Conservation (phyloP, 306 rosid species). For the Pueraria montana region DNA sequence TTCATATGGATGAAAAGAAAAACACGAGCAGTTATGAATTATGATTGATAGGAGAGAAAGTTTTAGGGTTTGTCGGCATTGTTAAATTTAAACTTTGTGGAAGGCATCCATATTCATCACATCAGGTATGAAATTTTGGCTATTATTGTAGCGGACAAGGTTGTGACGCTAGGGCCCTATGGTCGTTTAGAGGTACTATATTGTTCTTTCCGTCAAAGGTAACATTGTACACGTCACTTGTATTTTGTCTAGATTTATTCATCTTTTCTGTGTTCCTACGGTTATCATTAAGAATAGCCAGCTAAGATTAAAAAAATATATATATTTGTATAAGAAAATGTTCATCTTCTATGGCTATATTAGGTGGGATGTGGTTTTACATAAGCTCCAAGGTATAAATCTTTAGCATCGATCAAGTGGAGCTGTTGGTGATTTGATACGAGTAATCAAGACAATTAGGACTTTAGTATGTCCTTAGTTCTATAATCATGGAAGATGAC, state of each 20-base stretch:
- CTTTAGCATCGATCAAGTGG: too few species aligned
- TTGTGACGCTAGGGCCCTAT: conserved; percentile 53
- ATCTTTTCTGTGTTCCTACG: not conserved
- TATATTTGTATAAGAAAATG: too few species aligned
- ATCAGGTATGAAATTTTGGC: conserved; percentile 43
- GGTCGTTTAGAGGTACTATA: conserved; percentile 27
- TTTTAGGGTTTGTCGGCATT: conserved; percentile 55
- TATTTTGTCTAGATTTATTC: not conserved
- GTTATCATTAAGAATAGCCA: not conserved
- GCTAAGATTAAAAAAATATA: too few species aligned
- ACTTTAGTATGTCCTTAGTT: conserved; percentile 19
- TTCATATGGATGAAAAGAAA: conserved; percentile 31
- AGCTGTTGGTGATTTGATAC: conserved; percentile 43
- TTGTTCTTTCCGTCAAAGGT: conserved; percentile 13
- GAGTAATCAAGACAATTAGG: conserved; percentile 32
- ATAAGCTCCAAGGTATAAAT: too few species aligned
- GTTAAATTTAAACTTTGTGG: conserved; percentile 34
- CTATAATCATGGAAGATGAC: conserved; percentile 44
- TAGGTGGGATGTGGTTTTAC: too few species aligned
- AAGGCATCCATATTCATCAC: conserved; percentile 48
- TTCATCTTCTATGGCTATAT: too few species aligned
- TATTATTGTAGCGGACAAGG: conserved; percentile 51
- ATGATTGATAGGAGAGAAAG: conserved; percentile 49
- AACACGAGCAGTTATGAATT: conserved; percentile 47
- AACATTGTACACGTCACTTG: conserved; percentile 12